Evolutionary conservation across 164 flowering plant species (phyloP).

Genomic region (Pachysandra terminalis): DNA sequence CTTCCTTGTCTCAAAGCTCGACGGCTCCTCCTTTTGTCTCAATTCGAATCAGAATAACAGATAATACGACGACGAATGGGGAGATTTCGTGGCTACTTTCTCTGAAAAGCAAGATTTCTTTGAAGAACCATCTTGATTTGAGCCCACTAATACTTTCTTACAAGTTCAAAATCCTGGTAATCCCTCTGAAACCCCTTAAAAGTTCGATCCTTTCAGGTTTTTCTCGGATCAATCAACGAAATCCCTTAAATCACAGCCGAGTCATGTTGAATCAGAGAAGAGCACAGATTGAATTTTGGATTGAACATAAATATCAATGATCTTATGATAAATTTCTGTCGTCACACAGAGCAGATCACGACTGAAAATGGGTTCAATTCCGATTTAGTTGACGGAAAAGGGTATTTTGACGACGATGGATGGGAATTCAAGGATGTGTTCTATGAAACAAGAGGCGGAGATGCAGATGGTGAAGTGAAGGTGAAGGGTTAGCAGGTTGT

Average conservation of each 20-base stretch:
- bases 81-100: slow-evolving; percentile 49
- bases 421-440: slow-evolving; percentile 74
- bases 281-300: slow-evolving; percentile 20
- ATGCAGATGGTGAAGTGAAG: slow-evolving; percentile 33
- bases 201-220: slow-evolving; percentile 21
- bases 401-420: slow-evolving; percentile 27
- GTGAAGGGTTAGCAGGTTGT: too few species aligned
- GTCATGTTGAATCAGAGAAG: slow-evolving; percentile 5
- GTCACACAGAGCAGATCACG: slow-evolving; percentile 23
- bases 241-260: slow-evolving; percentile 1
- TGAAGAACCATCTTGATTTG: slow-evolving; percentile 11
- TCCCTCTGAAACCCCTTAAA: slow-evolving; percentile 4
- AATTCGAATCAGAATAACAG: slow-evolving; percentile 2
- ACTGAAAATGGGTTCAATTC: slow-evolving; percentile 17
- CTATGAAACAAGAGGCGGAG: too few species aligned
- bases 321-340: slow-evolving; percentile 39
- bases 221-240: slow-evolving; percentile 6
- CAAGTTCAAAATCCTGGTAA: not conserved
- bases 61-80: slow-evolving; percentile 58
- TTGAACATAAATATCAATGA: slow-evolving; percentile 30
- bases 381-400: slow-evolving; percentile 13
- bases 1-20: too few species aligned
- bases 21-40: too few species aligned
- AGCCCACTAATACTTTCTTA: slow-evolving; percentile 5
- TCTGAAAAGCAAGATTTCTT: slow-evolving; percentile 12